These are phyloP conservation scores for Ochromonas danica DNA, from an alignment of 108 stramenopile species.

Conservation along the genomic window DNA sequence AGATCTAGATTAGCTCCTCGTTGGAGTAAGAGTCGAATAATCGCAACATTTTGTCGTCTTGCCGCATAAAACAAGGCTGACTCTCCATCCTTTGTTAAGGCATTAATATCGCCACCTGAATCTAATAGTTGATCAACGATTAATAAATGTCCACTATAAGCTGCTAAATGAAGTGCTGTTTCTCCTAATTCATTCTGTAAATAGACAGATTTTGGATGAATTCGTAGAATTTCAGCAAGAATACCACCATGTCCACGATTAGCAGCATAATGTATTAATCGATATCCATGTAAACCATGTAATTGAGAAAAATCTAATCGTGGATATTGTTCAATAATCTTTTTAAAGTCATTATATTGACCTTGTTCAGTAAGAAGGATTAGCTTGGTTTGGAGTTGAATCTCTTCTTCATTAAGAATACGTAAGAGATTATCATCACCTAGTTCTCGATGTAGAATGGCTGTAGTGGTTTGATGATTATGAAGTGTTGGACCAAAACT, in stretches of 20 bases:
- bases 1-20: slow-evolving; percentile 6
- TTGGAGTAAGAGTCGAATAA: slow-evolving; percentile 21
- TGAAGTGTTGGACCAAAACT: too few species aligned
- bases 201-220: background rate
- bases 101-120: slow-evolving; percentile 21
- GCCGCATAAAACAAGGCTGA: slow-evolving; percentile 29
- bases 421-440: too few species aligned
- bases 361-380: too few species aligned
- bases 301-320: too few species aligned
- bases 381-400: too few species aligned
- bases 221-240: background rate
- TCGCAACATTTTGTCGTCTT: background rate
- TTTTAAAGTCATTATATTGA: too few species aligned
- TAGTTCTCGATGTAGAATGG: too few species aligned
- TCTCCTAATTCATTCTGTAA: slow-evolving; percentile 3
- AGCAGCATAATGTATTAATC: background rate
- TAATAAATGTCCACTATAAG: slow-evolving; percentile 5
- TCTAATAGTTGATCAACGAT: slow-evolving; percentile 26
- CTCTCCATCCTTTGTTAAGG: background rate
- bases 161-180: slow-evolving; percentile 26
- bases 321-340: too few species aligned
- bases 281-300: too few species aligned
- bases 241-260: background rate
- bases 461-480: too few species aligned
- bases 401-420: too few species aligned